A percentile compares a stretch with the other conserved stretches of the same genome.
phyloP scores from a whole-genome alignment of 2,329 filamentous ascomycete species.

The Diaporthe eres region DNA sequence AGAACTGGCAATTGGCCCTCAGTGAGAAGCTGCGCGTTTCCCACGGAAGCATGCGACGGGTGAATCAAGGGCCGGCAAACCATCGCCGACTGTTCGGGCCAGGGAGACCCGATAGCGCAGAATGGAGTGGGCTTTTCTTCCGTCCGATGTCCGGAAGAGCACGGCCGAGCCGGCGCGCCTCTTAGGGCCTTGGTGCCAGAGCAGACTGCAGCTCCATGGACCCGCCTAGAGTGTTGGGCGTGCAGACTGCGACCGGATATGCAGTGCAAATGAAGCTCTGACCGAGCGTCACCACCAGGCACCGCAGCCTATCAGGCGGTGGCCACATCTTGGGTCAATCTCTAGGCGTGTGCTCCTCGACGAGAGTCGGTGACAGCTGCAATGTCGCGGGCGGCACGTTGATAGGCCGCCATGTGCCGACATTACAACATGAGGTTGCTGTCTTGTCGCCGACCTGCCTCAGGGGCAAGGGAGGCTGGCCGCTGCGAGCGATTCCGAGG shows the following conservation, averaged over 20 bases:
- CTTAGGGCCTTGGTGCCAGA: not conserved
- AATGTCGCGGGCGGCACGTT: conserved; percentile 1
- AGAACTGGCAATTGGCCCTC: not conserved
- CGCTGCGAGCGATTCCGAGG: conserved; percentile 5
- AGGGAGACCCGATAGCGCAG: conserved; percentile 17
- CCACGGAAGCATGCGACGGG: not conserved
- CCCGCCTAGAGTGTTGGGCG: conserved; percentile 13
- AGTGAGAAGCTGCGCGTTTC: not conserved
- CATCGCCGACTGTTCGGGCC: conserved; percentile 11
- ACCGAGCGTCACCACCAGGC: conserved; percentile 16
- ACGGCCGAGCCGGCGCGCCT: conserved; percentile 29
- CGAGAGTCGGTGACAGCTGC: conserved; percentile 28
- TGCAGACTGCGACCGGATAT: conserved; percentile 17
- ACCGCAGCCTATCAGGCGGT: conserved; percentile 20
- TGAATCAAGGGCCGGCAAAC: not conserved
- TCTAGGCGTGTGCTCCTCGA: not conserved
- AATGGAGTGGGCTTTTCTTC: not conserved
- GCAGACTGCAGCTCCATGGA: conserved; percentile 2
- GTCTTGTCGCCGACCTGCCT: conserved; percentile 9
- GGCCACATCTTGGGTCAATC: conserved; percentile 25
- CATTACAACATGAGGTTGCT: conserved; percentile 22
- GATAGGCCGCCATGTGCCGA: conserved; percentile 31
- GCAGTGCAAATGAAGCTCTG: conserved; percentile 24
- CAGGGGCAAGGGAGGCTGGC: conserved; percentile 27
- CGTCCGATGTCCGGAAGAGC: conserved; percentile 31